Percentiles rank a stretch among this genome's conserved stretches.
phyloP scores from a whole-genome alignment of 805 yeast species.

The Lachancea cidri region DNA sequence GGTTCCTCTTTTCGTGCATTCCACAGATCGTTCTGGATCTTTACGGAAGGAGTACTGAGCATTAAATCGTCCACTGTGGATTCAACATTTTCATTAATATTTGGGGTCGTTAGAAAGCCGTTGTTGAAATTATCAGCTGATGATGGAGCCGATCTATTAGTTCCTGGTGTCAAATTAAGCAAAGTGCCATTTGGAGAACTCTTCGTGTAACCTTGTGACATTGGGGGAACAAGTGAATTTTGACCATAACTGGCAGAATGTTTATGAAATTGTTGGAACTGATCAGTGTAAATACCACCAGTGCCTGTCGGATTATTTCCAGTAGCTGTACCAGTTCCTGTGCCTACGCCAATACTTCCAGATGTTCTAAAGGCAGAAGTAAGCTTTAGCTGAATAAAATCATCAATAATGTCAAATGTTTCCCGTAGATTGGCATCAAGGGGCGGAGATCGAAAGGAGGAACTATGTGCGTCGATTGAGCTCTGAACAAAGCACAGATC shows the following conservation, averaged over 20 bases:
- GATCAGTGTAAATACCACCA: constrained; percentile 31
- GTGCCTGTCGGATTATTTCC: constrained; percentile 30
- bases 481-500: constrained; percentile 58
- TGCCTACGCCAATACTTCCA: constrained; percentile 19
- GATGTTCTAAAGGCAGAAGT: constrained; percentile 38
- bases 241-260: constrained; percentile 11
- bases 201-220: neutral
- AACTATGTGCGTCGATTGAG: constrained; percentile 10
- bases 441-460: constrained; percentile 1
- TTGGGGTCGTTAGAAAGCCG: constrained; percentile 11
- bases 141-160: constrained; percentile 3
- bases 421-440: constrained; percentile 20
- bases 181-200: constrained; percentile 5
- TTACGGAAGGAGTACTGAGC: constrained; percentile 6
- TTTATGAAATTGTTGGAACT: constrained; percentile 25
- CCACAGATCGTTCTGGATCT: constrained; percentile 7
- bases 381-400: constrained; percentile 36
- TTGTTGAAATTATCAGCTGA: constrained; percentile 5
- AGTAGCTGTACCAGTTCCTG: constrained; percentile 12
- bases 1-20: constrained; percentile 10
- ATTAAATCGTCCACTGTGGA: constrained; percentile 7
- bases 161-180: constrained; percentile 7
- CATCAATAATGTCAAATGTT: constrained; percentile 36
- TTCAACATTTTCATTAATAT: constrained; percentile 10
- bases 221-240: neutral